A percentile compares a stretch with the other conserved stretches of the same genome.
phyloP scores from a whole-genome alignment of 352 stramenopile genomes.

The Phytophthora tentaculata region DNA sequence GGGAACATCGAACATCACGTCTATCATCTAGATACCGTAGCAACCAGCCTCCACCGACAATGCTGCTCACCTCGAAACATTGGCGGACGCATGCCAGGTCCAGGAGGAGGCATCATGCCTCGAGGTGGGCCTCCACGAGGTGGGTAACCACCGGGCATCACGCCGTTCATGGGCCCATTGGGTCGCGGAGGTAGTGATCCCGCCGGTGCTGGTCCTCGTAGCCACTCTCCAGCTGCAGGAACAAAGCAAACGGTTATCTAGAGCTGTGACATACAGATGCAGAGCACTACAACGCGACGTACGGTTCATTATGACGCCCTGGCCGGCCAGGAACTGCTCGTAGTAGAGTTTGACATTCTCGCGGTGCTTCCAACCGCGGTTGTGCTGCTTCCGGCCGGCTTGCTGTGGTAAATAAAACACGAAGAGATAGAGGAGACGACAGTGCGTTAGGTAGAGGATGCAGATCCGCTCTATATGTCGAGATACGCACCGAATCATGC shows the following conservation, averaged over 20 bases:
- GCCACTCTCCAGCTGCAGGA: conserved; percentile 73
- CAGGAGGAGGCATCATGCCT: conserved; percentile 78
- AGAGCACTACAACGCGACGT: conserved; percentile 20
- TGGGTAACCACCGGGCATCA: conserved; percentile 64
- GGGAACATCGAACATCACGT: background rate
- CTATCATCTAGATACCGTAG: background rate
- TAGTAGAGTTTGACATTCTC: conserved; percentile 96
- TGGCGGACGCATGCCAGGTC: conserved; percentile 69
- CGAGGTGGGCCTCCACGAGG: conserved; percentile 68
- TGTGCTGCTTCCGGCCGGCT: conserved; percentile 94
- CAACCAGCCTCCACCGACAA: background rate
- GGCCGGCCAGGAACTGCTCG: conserved; percentile 84
- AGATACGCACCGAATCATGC: conserved; percentile 87
- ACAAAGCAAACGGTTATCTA: conserved; percentile 1
- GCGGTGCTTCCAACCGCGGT: conserved; percentile 94
- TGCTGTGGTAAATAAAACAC: conserved; percentile 49
- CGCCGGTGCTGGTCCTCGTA: conserved; percentile 45
- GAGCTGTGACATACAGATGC: background rate
- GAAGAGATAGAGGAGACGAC: conserved; percentile 15
- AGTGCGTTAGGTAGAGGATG: background rate
- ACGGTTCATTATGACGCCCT: conserved; percentile 83
- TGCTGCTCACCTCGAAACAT: conserved; percentile 57
- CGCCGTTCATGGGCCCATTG: conserved; percentile 32
- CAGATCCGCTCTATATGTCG: background rate
- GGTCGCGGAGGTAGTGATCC: conserved; percentile 60